Evolutionary conservation across 768 basidiomycete species (phyloP).

Genomic region (Calvatia gigantea): DNA sequence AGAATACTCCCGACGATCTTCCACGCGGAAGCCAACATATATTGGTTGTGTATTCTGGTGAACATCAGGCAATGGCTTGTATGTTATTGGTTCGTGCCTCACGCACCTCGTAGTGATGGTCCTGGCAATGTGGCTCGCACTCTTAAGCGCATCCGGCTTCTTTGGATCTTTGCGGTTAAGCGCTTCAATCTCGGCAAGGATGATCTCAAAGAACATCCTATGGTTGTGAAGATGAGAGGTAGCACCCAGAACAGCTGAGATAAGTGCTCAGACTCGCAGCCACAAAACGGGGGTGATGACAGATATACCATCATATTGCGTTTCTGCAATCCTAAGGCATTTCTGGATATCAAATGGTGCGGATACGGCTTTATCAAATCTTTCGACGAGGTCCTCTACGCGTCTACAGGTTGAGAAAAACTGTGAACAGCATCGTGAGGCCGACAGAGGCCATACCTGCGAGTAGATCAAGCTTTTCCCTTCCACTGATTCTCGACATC

Average conservation of each 20-base stretch:
- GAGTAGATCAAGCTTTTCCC: slow-evolving; percentile 77
- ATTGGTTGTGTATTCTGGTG: slow-evolving; percentile 73
- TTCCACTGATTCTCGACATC: slow-evolving; percentile 59
- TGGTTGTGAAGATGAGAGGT: slow-evolving; percentile 66
- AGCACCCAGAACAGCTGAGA: slow-evolving; percentile 63
- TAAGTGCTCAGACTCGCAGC: slow-evolving; percentile 9
- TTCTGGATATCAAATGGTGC: slow-evolving; percentile 62
- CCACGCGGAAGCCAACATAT: slow-evolving; percentile 84
- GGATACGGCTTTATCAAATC: slow-evolving; percentile 54
- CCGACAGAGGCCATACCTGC: slow-evolving; percentile 47
- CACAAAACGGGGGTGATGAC: background rate
- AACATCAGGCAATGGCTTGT: background rate
- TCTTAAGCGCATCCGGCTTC: slow-evolving; percentile 25
- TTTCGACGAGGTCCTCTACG: slow-evolving; percentile 64
- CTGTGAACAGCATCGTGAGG: slow-evolving; percentile 5
- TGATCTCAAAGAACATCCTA: slow-evolving; percentile 54
- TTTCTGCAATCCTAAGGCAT: slow-evolving; percentile 66
- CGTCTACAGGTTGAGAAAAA: slow-evolving; percentile 14
- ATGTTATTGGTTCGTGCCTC: background rate
- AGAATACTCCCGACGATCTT: slow-evolving; percentile 62
- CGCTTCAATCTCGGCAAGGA: slow-evolving; percentile 54
- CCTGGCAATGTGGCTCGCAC: slow-evolving; percentile 52
- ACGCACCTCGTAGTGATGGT: slow-evolving; percentile 56
- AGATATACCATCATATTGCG: slow-evolving; percentile 64
- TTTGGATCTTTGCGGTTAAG: slow-evolving; percentile 36